Evolutionary conservation across 148 eudicot species (phyloP).

Genomic region (Rhododendron griersonianum): DNA sequence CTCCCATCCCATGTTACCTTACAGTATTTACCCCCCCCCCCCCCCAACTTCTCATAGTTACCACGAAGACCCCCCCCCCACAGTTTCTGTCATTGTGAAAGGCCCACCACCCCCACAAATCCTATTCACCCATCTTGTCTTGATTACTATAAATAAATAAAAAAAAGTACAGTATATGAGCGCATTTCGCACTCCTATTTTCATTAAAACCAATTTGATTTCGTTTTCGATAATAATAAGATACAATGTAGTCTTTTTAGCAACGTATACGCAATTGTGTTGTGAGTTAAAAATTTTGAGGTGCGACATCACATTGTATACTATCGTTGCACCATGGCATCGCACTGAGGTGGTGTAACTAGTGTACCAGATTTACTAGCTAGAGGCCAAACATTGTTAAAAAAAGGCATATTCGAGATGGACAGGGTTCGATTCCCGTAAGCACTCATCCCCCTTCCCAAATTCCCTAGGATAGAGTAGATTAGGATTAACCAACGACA

Average conservation of each 20-base stretch:
- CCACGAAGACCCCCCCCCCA: background rate
- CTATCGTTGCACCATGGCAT: background rate
- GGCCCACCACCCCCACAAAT: background rate
- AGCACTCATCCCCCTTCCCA: accelerated
- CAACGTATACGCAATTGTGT: background rate
- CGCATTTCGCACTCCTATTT: background rate
- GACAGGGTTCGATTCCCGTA: too few species aligned
- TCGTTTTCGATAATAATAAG: too few species aligned
- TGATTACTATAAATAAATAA: too few species aligned
- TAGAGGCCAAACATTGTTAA: too few species aligned
- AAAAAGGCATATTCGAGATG: too few species aligned
- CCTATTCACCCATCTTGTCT: background rate
- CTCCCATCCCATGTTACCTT: background rate
- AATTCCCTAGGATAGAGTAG: too few species aligned
- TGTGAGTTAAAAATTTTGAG: too few species aligned
- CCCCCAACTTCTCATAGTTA: background rate
- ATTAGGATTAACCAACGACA: too few species aligned
- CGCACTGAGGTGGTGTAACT: background rate
- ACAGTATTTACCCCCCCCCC: background rate
- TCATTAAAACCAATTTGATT: background rate
- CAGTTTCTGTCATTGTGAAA: background rate
- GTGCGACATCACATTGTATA: too few species aligned
- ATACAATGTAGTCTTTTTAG: too few species aligned
- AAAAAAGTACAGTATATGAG: too few species aligned
- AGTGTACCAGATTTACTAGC: background rate